Percentiles rank a stretch among this genome's conserved stretches.
phyloP scores from a whole-genome alignment of 177 flowering plant species.

The Vitis hybrid region DNA sequence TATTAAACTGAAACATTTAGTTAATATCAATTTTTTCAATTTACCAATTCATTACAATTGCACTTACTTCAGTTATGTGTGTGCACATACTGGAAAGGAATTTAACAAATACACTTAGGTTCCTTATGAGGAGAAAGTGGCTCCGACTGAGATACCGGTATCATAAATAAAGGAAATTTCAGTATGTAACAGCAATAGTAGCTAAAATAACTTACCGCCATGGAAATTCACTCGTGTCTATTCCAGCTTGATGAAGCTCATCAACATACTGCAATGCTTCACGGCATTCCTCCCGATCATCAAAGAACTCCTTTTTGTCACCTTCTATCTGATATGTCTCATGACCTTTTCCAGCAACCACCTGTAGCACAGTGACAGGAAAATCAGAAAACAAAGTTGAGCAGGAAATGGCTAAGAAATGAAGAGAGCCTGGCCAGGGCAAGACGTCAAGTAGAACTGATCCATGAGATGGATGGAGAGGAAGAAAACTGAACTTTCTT shows the following conservation, averaged over 20 bases:
- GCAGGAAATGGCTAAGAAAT: background rate
- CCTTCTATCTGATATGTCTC: slow-evolving; percentile 83
- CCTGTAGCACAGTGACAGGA: slow-evolving; percentile 45
- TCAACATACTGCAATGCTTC: slow-evolving; percentile 96
- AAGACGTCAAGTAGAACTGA: background rate
- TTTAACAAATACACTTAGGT: background rate
- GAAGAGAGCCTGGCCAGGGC: background rate
- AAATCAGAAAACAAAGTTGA: background rate
- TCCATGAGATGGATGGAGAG: background rate
- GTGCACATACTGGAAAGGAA: background rate
- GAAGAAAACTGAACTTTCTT: no score
- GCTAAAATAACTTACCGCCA: slow-evolving; percentile 63
- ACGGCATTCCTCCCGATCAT: slow-evolving; percentile 94
- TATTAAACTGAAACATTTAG: no score
- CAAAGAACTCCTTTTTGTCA: slow-evolving; percentile 82
- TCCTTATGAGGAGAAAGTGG: background rate
- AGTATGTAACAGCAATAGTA: background rate
- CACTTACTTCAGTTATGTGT: background rate
- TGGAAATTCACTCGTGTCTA: slow-evolving; percentile 96
- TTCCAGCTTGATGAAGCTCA: slow-evolving; percentile 95
- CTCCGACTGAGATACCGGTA: background rate
- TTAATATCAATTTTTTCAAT: background rate
- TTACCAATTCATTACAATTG: background rate
- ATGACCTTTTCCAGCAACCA: slow-evolving; percentile 96
- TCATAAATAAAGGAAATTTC: background rate